Base-by-base conservation (phyloP, 2,329 filamentous ascomycete genomes). In the Hypoxylon sp. region DNA sequence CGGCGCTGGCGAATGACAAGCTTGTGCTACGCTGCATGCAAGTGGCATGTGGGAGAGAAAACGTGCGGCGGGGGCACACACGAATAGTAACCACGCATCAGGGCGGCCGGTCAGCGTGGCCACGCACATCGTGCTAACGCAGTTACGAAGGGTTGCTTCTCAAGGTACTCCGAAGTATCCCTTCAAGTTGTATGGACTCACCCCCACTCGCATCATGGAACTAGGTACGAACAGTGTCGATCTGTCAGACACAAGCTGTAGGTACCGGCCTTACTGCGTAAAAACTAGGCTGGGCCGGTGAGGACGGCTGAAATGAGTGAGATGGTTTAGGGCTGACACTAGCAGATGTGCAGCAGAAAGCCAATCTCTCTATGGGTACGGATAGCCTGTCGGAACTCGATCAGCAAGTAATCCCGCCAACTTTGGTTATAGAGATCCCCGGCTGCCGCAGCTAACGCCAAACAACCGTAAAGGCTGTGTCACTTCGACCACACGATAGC, bases 281-380 rank as follows among this genome's bases (percentile, higher is more conserved):
- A 61, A 64, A 67, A 45, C 43, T 50, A 62, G 58, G 64, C 57
- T 43, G 23, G 19, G 2, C 19, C 43, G 23, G 51, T 51, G 38
- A 64, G 56, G 56, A 62, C 49, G 60, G 60, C 65, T 71, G 63
- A 66, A 59, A 32, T 58, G 38, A 50, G 61, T 59, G 50, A 70
- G 67, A 71, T 49, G 49, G 55, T 63, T 69, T 72, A 72, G 70
- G 70, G 70, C 70, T 72, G 70, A 71, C 70, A 63, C 63, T 58
- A 60, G 61, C 61, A 63, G 63, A 53, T 55, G 61, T 62, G 56
- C 51, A 43, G 41, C 45, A 51, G 53, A 43, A 52, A 65, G 61
- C 32, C 50, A 56, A 50, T 11, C 9, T 60, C 46, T 38, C 6
- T 48, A 41, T 19, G 3, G 45, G 52, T 30, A 14, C 55, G 45